Base-by-base conservation (phyloP, 2,329 filamentous ascomycete genomes). In the Apiospora marii region DNA sequence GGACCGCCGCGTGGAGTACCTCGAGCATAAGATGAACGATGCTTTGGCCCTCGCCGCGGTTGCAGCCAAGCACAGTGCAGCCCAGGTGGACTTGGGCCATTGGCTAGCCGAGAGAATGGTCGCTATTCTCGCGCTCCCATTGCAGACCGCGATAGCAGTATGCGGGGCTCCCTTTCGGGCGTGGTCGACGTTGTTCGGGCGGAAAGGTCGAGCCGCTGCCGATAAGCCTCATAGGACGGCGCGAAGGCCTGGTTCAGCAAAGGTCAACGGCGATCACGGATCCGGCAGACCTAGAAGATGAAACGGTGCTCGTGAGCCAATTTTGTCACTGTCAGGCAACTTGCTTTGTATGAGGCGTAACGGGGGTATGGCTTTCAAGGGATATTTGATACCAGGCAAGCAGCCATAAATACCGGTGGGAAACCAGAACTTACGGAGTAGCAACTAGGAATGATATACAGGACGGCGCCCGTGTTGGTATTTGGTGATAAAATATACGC, bases 11-110 rank as follows among this genome's bases (percentile, higher is more conserved):
- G 89, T 98, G 72, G 88, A 90, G 53, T 88, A 91, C 27, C 85
- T 98, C 5, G 93, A 97, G 75, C 85, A 86, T 0, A 88, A 92
- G 48, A 82, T 97, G 19, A 90, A 92, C 74, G 95, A 98, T 78
- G 92, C 94, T 4, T 88, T 97, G 67, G 90, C 93, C 0, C 85
- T 98, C n/a, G 94, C 94, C 3, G 93, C 93, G 0, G 93, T 92
- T 0, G 93, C 93, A 1, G 91, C 91, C 13, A 88, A 86, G 79
- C 84, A 85, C 74, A 85, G 83, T 73, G 80, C 79, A 24, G 78
- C 80, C 5, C 81, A 82, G 67, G 81, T 81, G 77, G 81, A 81
- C 30, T 58, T 85, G 6, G 71, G 85, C 13, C 75, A 78, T 10
- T 84, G 84, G 81, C 58, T 82, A n/a, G 73, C 82, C 13, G 84